Evolutionary conservation across 495 filamentous ascomycete species (phyloP), one percentile per base, ranked within the genome.

Genomic region (Penicillium salamii): DNA sequence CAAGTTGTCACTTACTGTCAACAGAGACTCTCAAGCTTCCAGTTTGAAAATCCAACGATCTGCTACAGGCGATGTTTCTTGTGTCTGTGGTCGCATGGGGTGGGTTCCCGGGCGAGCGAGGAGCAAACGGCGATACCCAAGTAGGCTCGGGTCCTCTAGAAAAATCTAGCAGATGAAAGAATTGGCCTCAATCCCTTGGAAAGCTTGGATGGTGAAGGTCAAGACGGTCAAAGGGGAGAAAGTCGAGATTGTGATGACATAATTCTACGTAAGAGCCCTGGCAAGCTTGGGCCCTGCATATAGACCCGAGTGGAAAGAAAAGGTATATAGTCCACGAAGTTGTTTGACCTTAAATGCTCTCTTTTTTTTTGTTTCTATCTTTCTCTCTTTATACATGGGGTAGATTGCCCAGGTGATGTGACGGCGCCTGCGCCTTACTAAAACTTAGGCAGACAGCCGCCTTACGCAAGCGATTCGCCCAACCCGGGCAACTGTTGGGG

Each of bases 221-320:
- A 50, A 36, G 36, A 50, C 23, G 29, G 31, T 42, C 37, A 50
- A 35, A 42, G 39, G 34, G 43, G 46, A 54, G 55, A 48, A 38
- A 57, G 44, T 42, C 26, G 33, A 46, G 29, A 51, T 46, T 53
- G 49, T 50, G 70, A 74, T 74, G 70, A 74, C 70, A 72, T 72
- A 72, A 74, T 70, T 65, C 51, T 58, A 62, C 57, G 63, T 64
- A 65, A 68, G 8, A 26, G 23, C 8, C 4, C 23, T 26, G n/a
- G n/a, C 23, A 49, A 46, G 43, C 31, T 46, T 46, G 43, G 42
- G 31, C 29, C 42, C 42, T 46, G 43, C 31, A 36, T 21, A 21
- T 11, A 14, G 37, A 26, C 18, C n/a, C 12, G 43, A 17, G n/a
- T 36, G 20, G 18, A 35, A 13, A 46, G 32, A 45, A n/a, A n/a